A percentile compares a stretch with the other conserved stretches of the same genome.
Evolutionary conservation across 257 asterid genomes (phyloP).

Genomic region (Knoxia roxburghii): DNA sequence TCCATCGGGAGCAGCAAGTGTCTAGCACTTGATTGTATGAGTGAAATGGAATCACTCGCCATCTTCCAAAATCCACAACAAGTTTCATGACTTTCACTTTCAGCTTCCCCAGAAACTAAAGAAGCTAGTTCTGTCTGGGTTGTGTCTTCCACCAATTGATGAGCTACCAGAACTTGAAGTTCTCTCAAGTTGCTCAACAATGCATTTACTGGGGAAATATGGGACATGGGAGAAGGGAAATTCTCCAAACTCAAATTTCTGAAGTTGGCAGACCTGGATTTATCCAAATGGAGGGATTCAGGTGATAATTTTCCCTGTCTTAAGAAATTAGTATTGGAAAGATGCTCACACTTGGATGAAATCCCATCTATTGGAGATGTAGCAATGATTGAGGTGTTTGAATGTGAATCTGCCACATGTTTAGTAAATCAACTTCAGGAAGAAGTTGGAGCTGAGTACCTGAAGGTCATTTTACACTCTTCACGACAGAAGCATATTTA

Average conservation of each 20-base stretch:
- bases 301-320: constrained; percentile 2
- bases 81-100: not conserved
- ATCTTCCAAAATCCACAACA: not conserved
- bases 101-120: not conserved
- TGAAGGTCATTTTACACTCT: no score
- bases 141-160: not conserved
- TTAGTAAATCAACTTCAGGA: not conserved
- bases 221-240: not conserved
- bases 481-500: no score
- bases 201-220: not conserved
- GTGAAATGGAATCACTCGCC: not conserved
- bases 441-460: not conserved
- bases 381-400: not conserved
- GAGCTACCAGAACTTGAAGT: not conserved
- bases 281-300: not conserved
- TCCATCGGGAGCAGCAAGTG: not conserved
- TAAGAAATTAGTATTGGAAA: not conserved
- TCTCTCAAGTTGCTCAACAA: not conserved
- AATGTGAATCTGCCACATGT: not conserved
- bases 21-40: not conserved
- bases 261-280: not conserved
- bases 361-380: not conserved
- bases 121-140: not conserved
- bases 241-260: constrained; percentile 2
- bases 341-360: not conserved